Conservation (phyloP, 805 yeast species). For the Kluyveromyces starmeri region DNA sequence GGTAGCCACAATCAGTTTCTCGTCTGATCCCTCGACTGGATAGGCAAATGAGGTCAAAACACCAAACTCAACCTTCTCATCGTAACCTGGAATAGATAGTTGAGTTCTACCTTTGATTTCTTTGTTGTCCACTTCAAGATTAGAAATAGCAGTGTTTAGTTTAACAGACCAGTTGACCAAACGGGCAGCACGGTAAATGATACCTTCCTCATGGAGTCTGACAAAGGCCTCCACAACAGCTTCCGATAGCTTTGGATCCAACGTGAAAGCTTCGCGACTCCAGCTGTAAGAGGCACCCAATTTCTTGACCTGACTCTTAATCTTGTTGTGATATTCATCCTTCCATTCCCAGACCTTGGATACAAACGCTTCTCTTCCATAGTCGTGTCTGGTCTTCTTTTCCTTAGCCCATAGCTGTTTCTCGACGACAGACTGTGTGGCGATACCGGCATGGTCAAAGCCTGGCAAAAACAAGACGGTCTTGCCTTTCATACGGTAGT, state of each 20-base stretch:
- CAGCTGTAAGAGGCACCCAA: slow-evolving; percentile 98
- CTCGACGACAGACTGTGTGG: slow-evolving; percentile 97
- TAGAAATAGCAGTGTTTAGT: slow-evolving; percentile 89
- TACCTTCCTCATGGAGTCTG: slow-evolving; percentile 86
- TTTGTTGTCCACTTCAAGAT: slow-evolving; percentile 92
- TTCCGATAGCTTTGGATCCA: slow-evolving; percentile 65
- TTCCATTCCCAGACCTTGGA: slow-evolving; percentile 98
- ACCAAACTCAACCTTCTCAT: slow-evolving; percentile 88
- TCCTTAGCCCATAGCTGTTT: slow-evolving; percentile 87
- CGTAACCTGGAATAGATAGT: slow-evolving; percentile 83
- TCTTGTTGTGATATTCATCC: slow-evolving; percentile 80
- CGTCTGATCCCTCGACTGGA: slow-evolving; percentile 77
- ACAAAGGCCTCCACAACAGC: slow-evolving; percentile 91
- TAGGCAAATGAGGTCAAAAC: slow-evolving; percentile 93
- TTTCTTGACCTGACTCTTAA: slow-evolving; percentile 72
- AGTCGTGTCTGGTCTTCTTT: slow-evolving; percentile 86
- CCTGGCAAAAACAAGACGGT: slow-evolving; percentile 92
- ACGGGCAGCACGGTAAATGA: slow-evolving; percentile 87
- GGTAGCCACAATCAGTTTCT: slow-evolving; percentile 85
- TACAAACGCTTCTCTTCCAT: slow-evolving; percentile 84
- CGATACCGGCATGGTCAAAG: slow-evolving; percentile 98
- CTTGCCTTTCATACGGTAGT: slow-evolving; percentile 94
- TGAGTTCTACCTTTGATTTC: slow-evolving; percentile 75
- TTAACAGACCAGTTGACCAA: slow-evolving; percentile 95
- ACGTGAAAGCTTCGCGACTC: slow-evolving; percentile 89